These are phyloP conservation scores for Blakeslea trispora DNA, from an alignment of 371 early-diverging fungal species.

Conservation along the genomic window DNA sequence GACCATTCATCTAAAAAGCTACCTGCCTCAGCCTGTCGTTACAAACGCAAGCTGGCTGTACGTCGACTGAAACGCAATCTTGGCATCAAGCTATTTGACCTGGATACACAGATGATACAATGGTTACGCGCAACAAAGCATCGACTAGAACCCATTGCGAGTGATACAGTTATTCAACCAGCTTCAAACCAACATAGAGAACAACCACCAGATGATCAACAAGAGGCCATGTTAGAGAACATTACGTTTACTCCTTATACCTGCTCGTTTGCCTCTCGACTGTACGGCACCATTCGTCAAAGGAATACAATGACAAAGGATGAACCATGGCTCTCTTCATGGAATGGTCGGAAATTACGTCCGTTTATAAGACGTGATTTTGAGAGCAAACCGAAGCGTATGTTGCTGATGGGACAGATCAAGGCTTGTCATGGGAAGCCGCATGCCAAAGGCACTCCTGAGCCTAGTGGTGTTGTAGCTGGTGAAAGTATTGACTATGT, in stretches of 20 bases:
- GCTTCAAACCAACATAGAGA: constrained; percentile 25
- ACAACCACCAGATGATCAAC: constrained; percentile 9
- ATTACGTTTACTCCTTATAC: constrained; percentile 59
- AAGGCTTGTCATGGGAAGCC: constrained; percentile 32
- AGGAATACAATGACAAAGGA: constrained; percentile 58
- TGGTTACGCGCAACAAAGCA: constrained; percentile 24
- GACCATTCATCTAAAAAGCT: constrained; percentile 54
- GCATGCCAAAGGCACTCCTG: neutral
- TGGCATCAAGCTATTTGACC: constrained; percentile 64
- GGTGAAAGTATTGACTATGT: constrained; percentile 79
- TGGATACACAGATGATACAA: constrained; percentile 53
- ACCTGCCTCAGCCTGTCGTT: constrained; percentile 53
- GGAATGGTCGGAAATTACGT: constrained; percentile 64
- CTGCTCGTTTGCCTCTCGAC: constrained; percentile 72
- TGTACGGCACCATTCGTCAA: constrained; percentile 65
- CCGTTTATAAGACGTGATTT: constrained; percentile 77
- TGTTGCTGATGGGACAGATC: constrained; percentile 54
- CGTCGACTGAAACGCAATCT: constrained; percentile 64
- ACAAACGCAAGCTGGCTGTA: constrained; percentile 68
- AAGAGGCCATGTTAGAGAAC: constrained; percentile 15
- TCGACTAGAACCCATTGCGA: constrained; percentile 39
- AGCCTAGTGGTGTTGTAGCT: constrained; percentile 6
- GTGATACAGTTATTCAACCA: constrained; percentile 28
- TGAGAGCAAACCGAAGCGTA: constrained; percentile 47
- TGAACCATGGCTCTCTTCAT: constrained; percentile 59